Percentiles rank a stretch among this genome's conserved stretches.
Evolutionary conservation across 345 rosid species (phyloP).

Genomic region (Sisymbrium irio): DNA sequence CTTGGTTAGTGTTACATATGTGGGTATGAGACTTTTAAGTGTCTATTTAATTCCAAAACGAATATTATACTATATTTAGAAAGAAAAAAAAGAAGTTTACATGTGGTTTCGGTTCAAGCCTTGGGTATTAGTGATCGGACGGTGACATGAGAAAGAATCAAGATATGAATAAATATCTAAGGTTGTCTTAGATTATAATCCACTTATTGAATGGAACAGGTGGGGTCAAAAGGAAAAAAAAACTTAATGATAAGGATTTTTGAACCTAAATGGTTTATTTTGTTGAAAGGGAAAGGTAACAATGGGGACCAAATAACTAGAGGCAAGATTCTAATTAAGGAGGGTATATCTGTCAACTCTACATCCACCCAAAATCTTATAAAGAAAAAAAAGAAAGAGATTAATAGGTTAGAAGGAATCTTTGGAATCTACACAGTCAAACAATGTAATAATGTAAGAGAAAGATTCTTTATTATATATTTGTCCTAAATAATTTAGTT

Average conservation of each 20-base stretch:
- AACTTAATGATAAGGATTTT: not conserved
- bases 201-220: slow-evolving; percentile 17
- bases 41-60: not conserved
- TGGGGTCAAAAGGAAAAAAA: slow-evolving; percentile 1
- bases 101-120: slow-evolving; percentile 18
- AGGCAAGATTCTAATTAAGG: slow-evolving; percentile 24
- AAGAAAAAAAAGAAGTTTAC: slow-evolving; percentile 3
- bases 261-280: slow-evolving; percentile 7
- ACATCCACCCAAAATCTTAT: slow-evolving; percentile 11
- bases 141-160: slow-evolving; percentile 3
- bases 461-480: slow-evolving; percentile 25
- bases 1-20: not conserved
- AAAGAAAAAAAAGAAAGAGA: not conserved
- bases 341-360: slow-evolving; percentile 25
- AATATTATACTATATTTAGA: slow-evolving; percentile 23
- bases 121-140: slow-evolving; percentile 13
- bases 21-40: not conserved
- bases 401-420: slow-evolving; percentile 38
- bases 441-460: slow-evolving; percentile 1
- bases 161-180: not conserved
- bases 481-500: slow-evolving; percentile 28
- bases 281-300: slow-evolving; percentile 1
- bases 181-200: slow-evolving; percentile 15
- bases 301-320: slow-evolving; percentile 25
- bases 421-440: slow-evolving; percentile 37